Evolutionary conservation across 2,329 filamentous ascomycete species (phyloP).

Genomic region (Scedosporium minutisporum): DNA sequence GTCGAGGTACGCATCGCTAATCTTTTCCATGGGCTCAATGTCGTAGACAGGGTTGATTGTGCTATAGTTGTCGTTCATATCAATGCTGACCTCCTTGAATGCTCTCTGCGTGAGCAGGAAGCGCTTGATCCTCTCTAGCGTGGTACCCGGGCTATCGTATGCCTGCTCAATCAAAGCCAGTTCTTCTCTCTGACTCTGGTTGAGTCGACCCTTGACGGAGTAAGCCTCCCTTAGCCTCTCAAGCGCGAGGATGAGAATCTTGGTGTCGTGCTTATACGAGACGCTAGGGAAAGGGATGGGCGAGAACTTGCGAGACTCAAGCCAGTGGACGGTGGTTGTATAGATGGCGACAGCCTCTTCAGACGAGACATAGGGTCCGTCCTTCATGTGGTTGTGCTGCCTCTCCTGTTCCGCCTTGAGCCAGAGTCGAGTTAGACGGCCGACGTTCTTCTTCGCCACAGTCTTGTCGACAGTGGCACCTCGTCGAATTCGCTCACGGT

Average conservation of each 20-base stretch:
- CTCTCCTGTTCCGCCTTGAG: slow-evolving; percentile 96
- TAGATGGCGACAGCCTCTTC: slow-evolving; percentile 98
- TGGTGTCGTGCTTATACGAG: slow-evolving; percentile 98
- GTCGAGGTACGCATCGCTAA: slow-evolving; percentile 95
- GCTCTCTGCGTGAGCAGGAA: slow-evolving; percentile 94
- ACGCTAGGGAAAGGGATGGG: slow-evolving; percentile 98
- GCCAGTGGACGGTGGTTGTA: slow-evolving; percentile 96
- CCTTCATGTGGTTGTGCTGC: slow-evolving; percentile 99
- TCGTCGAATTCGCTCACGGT: slow-evolving; percentile 89
- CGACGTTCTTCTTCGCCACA: slow-evolving; percentile 97
- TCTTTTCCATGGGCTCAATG: slow-evolving; percentile 98
- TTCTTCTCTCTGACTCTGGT: slow-evolving; percentile 96
- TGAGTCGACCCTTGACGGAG: slow-evolving; percentile 91
- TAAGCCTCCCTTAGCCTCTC: slow-evolving; percentile 92
- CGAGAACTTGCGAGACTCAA: slow-evolving; percentile 96
- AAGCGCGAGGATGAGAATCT: slow-evolving; percentile 91
- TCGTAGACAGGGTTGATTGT: slow-evolving; percentile 99
- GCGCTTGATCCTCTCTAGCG: slow-evolving; percentile 90
- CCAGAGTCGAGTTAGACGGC: slow-evolving; percentile 89
- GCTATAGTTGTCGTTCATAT: slow-evolving; percentile 99
- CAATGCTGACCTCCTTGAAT: slow-evolving; percentile 98
- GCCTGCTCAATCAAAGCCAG: slow-evolving; percentile 94
- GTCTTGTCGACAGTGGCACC: slow-evolving; percentile 98
- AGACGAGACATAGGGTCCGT: slow-evolving; percentile 94
- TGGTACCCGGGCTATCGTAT: slow-evolving; percentile 95